A percentile compares a stretch with the other conserved stretches of the same genome.
Conservation (phyloP, 306 rosid species). For the Arachis hypogaea region DNA sequence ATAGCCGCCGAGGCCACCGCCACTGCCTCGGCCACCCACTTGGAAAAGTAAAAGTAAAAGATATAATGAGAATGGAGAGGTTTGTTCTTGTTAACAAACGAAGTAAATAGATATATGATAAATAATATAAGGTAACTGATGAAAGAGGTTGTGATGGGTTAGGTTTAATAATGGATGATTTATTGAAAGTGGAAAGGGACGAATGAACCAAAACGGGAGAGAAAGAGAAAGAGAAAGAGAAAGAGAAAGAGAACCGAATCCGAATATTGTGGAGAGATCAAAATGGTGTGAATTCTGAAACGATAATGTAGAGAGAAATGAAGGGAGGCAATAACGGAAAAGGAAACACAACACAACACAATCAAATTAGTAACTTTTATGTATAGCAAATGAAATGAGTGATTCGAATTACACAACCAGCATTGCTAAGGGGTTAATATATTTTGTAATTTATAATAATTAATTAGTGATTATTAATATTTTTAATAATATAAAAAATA, state of each 20-base stretch:
- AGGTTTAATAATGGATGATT: neutral
- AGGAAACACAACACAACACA: too few species aligned
- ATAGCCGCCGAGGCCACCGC: conserved; percentile 99
- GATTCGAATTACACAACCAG: too few species aligned
- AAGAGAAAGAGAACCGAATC: neutral
- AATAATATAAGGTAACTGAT: neutral
- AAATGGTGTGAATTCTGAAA: neutral
- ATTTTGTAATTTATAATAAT: too few species aligned
- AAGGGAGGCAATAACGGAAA: neutral
- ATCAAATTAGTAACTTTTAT: too few species aligned
- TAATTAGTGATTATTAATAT: too few species aligned
- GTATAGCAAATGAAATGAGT: too few species aligned
- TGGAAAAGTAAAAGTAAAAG: conserved; percentile 70
- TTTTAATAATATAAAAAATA: too few species aligned
- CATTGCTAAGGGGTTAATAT: too few species aligned
- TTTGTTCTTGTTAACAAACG: conserved; percentile 38
- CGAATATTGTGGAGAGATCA: neutral
- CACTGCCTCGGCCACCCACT: conserved; percentile 99
- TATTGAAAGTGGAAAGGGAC: neutral
- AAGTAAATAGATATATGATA: neutral
- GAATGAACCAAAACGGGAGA: neutral
- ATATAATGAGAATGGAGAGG: conserved; percentile 52
- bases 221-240: neutral
- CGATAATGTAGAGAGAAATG: conserved; percentile 3
- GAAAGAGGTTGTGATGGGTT: neutral